Evolutionary conservation across 2,329 filamentous ascomycete genomes (phyloP), one percentile per base, ranked within the genome.

Genomic region (Fusarium odoratissimum): DNA sequence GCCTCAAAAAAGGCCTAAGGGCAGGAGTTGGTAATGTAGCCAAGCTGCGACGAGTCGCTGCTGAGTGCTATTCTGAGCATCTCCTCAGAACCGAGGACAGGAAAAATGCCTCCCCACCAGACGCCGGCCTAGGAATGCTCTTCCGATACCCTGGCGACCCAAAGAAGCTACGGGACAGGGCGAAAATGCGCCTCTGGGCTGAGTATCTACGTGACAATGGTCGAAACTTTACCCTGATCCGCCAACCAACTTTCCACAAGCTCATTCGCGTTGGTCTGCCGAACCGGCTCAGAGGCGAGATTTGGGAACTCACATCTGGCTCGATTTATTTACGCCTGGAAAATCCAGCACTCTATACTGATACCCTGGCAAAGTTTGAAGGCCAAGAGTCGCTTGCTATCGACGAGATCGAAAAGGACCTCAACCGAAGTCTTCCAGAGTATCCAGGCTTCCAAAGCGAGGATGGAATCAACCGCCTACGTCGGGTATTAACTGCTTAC

Each of bases 401-500:
- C 76, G 96, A 99, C 80, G 96, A 99, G 86, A 99, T 99, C 73
- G 96, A 99, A 80, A 99, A 99, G 82, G 96, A 99, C 80, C 84
- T 99, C 55, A 99, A 99, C 82, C 91, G 96, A 74, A 98, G 95
- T 86, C 84, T 99, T 74, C 96, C 96, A 3, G 96, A 99, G 82
- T 99, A 99, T 80, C 94, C 96, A 23, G 96, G 96, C 1, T 99
- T 98, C 79, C 96, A 99, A 83, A 97, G 92, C 78, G 93, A 97
- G 80, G 95, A 98, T 78, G 96, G 96, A 21, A 99, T 99, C 73
- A 94, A 92, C 48, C 90, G 96, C 25, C 86, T 99, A 70, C 91
- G 96, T 67, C 90, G 95, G 64, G 96, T 99, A 41, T 87, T 99
- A 61, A 98, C 95, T 4, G 96, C 96, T 8, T 99, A 99, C 84